Percentiles rank a stretch among this genome's conserved stretches.
phyloP scores from a whole-genome alignment of 306 rosid genomes.

The Lathyrus sativus region DNA sequence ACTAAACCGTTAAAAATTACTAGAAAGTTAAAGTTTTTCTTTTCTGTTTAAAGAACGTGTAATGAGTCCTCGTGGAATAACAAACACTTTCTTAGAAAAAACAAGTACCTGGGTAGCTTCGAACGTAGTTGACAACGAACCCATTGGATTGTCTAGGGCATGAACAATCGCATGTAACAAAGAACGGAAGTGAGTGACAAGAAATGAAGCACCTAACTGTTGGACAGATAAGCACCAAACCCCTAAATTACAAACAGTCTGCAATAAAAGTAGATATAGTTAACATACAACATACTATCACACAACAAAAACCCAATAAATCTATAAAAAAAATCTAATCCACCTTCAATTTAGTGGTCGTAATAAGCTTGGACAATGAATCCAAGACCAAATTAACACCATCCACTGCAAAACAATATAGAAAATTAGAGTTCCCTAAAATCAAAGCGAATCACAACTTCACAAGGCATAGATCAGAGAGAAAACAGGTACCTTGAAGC shows the following conservation, averaged over 20 bases:
- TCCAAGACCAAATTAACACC: slow-evolving; percentile 57
- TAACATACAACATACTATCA: slow-evolving; percentile 3
- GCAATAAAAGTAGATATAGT: slow-evolving; percentile 37
- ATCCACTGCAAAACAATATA: slow-evolving; percentile 48
- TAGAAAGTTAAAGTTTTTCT: background rate
- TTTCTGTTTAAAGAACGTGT: background rate
- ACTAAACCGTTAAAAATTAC: background rate
- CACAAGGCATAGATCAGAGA: background rate
- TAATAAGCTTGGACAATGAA: slow-evolving; percentile 58
- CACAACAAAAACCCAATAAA: background rate
- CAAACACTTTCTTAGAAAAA: background rate
- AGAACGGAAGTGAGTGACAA: slow-evolving; percentile 52
- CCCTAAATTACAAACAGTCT: slow-evolving; percentile 85
- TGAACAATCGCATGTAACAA: slow-evolving; percentile 64
- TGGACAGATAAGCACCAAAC: slow-evolving; percentile 87
- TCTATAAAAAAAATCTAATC: slow-evolving; percentile 6
- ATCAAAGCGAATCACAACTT: background rate
- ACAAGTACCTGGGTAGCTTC: slow-evolving; percentile 80
- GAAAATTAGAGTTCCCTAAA: slow-evolving; percentile 3
- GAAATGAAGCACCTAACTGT: slow-evolving; percentile 52
- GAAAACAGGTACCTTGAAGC: slow-evolving; percentile 48
- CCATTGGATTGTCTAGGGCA: slow-evolving; percentile 83
- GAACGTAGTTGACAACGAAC: slow-evolving; percentile 84
- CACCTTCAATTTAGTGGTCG: slow-evolving; percentile 72
- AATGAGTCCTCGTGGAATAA: background rate